Evolutionary conservation across 371 early-diverging fungal genomes (phyloP).

Genomic region (Coemansia sp.): DNA sequence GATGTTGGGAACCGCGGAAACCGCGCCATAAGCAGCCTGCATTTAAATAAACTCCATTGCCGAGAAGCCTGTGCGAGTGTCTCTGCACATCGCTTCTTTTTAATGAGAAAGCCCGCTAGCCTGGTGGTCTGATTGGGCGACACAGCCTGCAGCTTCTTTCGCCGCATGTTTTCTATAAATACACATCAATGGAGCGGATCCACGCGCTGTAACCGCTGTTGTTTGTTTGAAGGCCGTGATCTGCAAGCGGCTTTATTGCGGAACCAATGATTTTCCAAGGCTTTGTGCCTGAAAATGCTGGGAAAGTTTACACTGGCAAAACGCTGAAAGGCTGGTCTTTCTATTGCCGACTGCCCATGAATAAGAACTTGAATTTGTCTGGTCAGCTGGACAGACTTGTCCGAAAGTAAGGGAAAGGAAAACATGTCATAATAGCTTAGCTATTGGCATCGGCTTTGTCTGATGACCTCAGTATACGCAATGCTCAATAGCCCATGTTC

Average conservation of each 20-base stretch:
- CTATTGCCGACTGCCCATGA: background rate
- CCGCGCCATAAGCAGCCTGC: background rate
- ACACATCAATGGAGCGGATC: background rate
- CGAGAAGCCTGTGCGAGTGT: background rate
- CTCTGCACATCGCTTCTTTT: conserved; percentile 3
- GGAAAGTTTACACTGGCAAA: background rate
- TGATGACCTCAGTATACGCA: background rate
- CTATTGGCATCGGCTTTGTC: background rate
- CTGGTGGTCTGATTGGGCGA: conserved; percentile 10
- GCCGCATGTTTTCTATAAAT: conserved; percentile 4
- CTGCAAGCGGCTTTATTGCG: background rate
- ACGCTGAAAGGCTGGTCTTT: background rate
- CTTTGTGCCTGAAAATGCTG: background rate
- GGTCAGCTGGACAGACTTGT: background rate
- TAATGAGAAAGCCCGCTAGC: conserved; percentile 1
- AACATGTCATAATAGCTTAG: background rate
- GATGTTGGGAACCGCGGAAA: background rate
- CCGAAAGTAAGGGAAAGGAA: background rate
- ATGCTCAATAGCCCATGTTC: background rate
- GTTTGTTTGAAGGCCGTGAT: background rate
- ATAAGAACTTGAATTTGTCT: background rate
- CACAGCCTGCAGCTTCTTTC: background rate
- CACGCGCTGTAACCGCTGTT: background rate
- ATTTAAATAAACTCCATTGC: background rate
- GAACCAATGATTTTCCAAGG: background rate